phyloP scores from a whole-genome alignment of 805 yeast genomes.

The Suhomyces vadensis region DNA sequence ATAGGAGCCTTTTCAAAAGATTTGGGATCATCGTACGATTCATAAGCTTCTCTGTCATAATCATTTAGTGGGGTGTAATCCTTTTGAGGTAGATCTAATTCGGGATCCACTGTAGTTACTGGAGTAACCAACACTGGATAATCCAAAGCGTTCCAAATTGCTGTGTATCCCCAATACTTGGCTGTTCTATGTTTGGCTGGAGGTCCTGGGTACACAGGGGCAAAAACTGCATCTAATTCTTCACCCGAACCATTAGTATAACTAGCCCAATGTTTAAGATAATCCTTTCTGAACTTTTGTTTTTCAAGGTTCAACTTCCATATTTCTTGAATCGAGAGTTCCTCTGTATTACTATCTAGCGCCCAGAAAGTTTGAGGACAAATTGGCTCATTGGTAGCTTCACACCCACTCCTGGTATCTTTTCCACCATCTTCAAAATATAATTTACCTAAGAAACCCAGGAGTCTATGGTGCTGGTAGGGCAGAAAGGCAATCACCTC shows the following conservation, averaged over 20 bases:
- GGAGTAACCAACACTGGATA: slow-evolving; percentile 16
- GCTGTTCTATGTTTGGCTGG: slow-evolving; percentile 20
- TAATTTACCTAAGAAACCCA: slow-evolving; percentile 71
- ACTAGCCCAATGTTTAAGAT: slow-evolving; percentile 16
- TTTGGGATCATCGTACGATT: slow-evolving; percentile 17
- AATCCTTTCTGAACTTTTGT: slow-evolving; percentile 18
- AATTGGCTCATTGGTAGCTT: slow-evolving; percentile 14
- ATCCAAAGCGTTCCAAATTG: slow-evolving; percentile 22
- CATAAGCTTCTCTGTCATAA: slow-evolving; percentile 12
- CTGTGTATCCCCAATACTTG: slow-evolving; percentile 23
- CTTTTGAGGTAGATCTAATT: slow-evolving; percentile 13
- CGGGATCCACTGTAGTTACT: slow-evolving; percentile 16
- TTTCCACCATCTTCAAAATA: slow-evolving; percentile 52
- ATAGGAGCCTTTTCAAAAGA: slow-evolving; percentile 18
- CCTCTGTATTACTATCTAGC: slow-evolving; percentile 11
- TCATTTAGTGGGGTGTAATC: slow-evolving; percentile 19
- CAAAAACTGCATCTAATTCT: slow-evolving; percentile 16
- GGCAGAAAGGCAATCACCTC: neutral
- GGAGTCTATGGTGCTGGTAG: slow-evolving; percentile 25
- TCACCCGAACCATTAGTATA: slow-evolving; percentile 9
- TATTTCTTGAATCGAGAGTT: slow-evolving; percentile 13
- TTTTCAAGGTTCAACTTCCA: slow-evolving; percentile 20
- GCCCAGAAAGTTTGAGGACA: slow-evolving; percentile 7
- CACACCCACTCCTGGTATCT: slow-evolving; percentile 14
- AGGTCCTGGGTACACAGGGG: slow-evolving; percentile 19